Percentiles rank a stretch among this genome's conserved stretches.
These are phyloP conservation scores for Syncephalastrum monosporum DNA, from an alignment of 371 early-diverging fungal genomes.

Conservation along the genomic window DNA sequence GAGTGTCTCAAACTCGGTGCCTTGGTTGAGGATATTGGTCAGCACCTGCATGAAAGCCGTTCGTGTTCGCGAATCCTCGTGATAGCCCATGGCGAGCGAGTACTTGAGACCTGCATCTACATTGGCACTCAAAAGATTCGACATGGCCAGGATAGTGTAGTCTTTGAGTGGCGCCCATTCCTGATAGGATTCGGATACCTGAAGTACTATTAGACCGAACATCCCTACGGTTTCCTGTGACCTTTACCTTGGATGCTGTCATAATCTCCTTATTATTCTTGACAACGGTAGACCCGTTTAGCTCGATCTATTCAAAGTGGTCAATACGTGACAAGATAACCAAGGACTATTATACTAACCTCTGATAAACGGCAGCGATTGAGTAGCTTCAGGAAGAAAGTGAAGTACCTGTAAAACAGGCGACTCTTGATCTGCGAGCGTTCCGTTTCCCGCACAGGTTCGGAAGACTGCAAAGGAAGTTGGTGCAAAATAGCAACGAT, in stretches of 20 bases:
- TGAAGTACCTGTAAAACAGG: slow-evolving; percentile 81
- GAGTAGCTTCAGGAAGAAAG: slow-evolving; percentile 81
- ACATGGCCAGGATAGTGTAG: slow-evolving; percentile 81
- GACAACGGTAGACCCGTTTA: slow-evolving; percentile 10
- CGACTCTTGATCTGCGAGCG: slow-evolving; percentile 64
- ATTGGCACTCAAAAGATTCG: slow-evolving; percentile 87
- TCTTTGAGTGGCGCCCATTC: slow-evolving; percentile 74
- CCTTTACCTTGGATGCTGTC: slow-evolving; percentile 12
- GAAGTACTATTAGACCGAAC: no score
- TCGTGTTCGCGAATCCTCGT: slow-evolving; percentile 85
- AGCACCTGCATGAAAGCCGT: slow-evolving; percentile 91
- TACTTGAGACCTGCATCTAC: slow-evolving; percentile 87
- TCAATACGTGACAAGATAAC: neutral
- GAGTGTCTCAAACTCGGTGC: slow-evolving; percentile 82
- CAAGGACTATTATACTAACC: slow-evolving; percentile 8
- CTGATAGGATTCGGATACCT: slow-evolving; percentile 26
- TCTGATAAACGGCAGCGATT: slow-evolving; percentile 74
- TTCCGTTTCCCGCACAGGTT: slow-evolving; percentile 57
- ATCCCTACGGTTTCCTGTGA: neutral
- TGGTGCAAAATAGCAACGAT: slow-evolving; percentile 76
- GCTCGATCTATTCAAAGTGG: slow-evolving; percentile 6
- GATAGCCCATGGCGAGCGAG: slow-evolving; percentile 87
- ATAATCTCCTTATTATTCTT: slow-evolving; percentile 18
- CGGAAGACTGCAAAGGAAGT: slow-evolving; percentile 80
- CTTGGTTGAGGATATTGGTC: slow-evolving; percentile 85